Base-by-base conservation (phyloP, 805 yeast genomes). In the Lachancea lanzarotensis region DNA sequence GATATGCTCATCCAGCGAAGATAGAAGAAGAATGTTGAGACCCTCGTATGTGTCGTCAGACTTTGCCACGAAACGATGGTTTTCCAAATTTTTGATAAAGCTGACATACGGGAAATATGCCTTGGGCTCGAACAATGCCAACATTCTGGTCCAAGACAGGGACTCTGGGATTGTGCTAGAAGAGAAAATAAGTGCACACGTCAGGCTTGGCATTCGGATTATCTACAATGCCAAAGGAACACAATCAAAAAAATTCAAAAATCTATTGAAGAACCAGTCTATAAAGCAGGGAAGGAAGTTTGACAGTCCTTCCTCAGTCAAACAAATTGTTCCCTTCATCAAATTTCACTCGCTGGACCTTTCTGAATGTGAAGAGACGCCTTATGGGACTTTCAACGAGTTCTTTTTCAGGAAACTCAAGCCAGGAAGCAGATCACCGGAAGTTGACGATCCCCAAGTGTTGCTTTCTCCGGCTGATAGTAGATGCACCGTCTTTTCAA, bases 71-170 rank as follows among this genome's bases (percentile, higher is more conserved):
- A 81, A 86, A 53, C 78, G 89, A 48, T 90, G 98, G 98, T 87
- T 84, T 57, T 74, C 90, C 3, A 88, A 84, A 55, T 76, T 85
- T 2, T 68, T 90, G 45, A 83, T 89, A 40, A 90, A 88, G 57
- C 68, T 93, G 38, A 86, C 93, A 0, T 89, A 87, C 59, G 98
- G 98, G 0, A 84, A 84, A 55, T 84, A 89, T 60, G 79, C 81
- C 40, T 66, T 91, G 31, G 97, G 97, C 2, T 81, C 82, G 19
- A 87, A 91, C 59, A 88, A 95, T 39, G 98, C 97, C 9, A 91
- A 91, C 58, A 91, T 93, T 26, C 69, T 93, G 40, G 97, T 91
- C 2, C 98, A 93, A 62, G 97, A 93, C 61, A 72, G 98, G 49
- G 71, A 75, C 15, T 82, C 96, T 0, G 98, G 98, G 0, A 75